Evolutionary conservation across 2,329 filamentous ascomycete species (phyloP), one percentile per base, ranked within the genome.

Genomic region (Penicillium sp.): DNA sequence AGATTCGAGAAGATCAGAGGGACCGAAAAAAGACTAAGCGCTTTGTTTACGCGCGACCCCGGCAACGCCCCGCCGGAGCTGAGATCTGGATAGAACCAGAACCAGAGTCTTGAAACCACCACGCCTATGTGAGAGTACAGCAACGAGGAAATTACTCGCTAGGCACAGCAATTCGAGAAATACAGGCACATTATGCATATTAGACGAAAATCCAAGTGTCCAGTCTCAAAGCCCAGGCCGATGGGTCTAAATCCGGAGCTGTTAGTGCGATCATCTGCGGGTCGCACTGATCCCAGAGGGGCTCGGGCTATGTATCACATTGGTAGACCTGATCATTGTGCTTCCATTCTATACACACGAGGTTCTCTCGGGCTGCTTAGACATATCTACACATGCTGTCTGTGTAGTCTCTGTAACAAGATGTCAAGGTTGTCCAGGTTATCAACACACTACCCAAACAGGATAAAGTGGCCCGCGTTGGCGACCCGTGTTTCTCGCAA

Each of bases 391-490:
- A 21, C 6, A 21, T 3, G 4, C 12, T 6, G 9, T 12, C 12
- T 12, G 21, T 39, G 9, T 21, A n/a, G n/a, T 38, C 1, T 3
- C 31, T 18, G 36, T 21, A 39, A 13, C 5, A 6, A 39, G 10
- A 23, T 39, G 10, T n/a, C 33, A 39, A 7, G 16, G 16, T 12
- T 12, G 36, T 39, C 10, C 28, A 29, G 28, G 28, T 29, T 29
- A 38, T 57, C 47, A 57, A 57, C 54, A 57, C 33, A 57, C 21
- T 54, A 41, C 54, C 54, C 48, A 36, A 57, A 54, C 15, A 48
- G 67, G 68, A 68, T 70, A 71, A 70, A 71, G 69, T 71, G 67
- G 64, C 61, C 56, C 62, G 60, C 61, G 63, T 57, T 49, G 46
- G 36, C 38, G 31, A 63, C 56, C 63, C 66, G 65, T 65, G 64